Percentiles rank a stretch among this genome's conserved stretches.
phyloP scores from a whole-genome alignment of 163 green algal species.

The Botryococcus braunii region DNA sequence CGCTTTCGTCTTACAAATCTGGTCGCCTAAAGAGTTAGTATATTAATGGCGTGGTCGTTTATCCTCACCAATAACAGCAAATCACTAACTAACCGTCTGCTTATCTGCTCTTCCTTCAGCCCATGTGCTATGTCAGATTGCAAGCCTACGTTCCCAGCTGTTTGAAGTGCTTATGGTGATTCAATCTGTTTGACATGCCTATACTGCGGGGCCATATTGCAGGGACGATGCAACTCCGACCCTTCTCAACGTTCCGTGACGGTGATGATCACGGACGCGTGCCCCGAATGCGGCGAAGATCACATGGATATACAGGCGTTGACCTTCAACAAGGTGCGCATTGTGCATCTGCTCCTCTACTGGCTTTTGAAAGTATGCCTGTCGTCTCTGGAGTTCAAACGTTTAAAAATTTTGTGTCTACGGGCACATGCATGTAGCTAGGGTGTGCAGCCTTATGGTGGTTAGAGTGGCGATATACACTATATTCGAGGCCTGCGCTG shows the following conservation, averaged over 20 bases:
- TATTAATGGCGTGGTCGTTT: too few relatives aligned
- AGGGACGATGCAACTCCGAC: conserved; percentile 32
- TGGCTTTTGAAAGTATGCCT: conserved; percentile 27
- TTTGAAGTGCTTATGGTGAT: neutral
- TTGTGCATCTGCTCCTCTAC: conserved; percentile 5
- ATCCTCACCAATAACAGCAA: too few relatives aligned
- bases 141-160: neutral
- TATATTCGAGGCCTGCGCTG: neutral
- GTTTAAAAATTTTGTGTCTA: conserved; percentile 30
- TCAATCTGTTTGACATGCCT: neutral
- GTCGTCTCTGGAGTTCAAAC: conserved; percentile 20
- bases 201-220: conserved; percentile 6
- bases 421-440: conserved; percentile 24
- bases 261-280: conserved; percentile 39
- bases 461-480: neutral
- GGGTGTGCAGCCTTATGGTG: conserved; percentile 30
- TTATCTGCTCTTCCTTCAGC: too few relatives aligned
- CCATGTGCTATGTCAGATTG: neutral
- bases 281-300: conserved; percentile 40
- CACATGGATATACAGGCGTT: conserved; percentile 50
- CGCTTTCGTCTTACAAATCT: too few relatives aligned
- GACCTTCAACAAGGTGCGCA: conserved; percentile 38
- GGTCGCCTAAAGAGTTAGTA: too few relatives aligned
- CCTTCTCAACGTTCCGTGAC: conserved; percentile 16
- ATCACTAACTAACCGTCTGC: too few relatives aligned